Base-by-base conservation (phyloP, 148 eudicot genomes). In the Rhododendron mucronatum region DNA sequence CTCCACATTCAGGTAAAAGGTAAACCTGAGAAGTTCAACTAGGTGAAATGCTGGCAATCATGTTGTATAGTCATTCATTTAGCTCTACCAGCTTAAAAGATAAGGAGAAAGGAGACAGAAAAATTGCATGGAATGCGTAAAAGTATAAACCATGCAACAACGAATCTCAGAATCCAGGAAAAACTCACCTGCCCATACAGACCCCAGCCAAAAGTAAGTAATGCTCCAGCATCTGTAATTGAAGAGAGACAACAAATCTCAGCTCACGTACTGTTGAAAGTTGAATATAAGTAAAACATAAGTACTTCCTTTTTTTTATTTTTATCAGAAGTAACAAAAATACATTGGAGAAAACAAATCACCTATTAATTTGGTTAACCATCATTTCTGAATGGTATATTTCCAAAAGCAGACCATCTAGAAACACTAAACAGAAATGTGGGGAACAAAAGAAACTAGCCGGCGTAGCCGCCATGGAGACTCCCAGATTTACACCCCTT, bases 201-300 rank as follows among this genome's bases (percentile, higher is more conserved):
- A 87, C 99, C 98, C 99, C 99, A 97, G 61, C 99, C 99, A 88
- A 97, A 97, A 86, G 98, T 87, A 83, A 97, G 93, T 45, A 97
- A 50, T 35, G 96, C 98, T 88, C 99, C 99, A 88, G 99, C 95
- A 94, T 97, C 99, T 97, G 90, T 67, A 51, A 83, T 82, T 35
- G 84, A 12, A 82, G 85, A 82, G n/a, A 84, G 59, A 65, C 14
- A 16, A 71, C 71, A 80, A 35, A 51, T 20, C 39, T 84, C 45
- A 82, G 80, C 39, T 75, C 2, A 55, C 0, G 7, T 0, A 26
- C 74, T 0, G 74, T 67, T 26, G 57, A 57, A 51, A 16, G 59
- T 39, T 47, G 16, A 75, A 41, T n/a, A 74, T 20, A 84, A 76
- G 61, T n/a, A 78, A 79, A 78, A 79, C 20, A 5, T 16, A 10